Evolutionary conservation across 192 early-diverging fungal genomes (phyloP), one percentile per base, ranked within the genome.

Genomic region (Borealophlyctis nickersoniae): DNA sequence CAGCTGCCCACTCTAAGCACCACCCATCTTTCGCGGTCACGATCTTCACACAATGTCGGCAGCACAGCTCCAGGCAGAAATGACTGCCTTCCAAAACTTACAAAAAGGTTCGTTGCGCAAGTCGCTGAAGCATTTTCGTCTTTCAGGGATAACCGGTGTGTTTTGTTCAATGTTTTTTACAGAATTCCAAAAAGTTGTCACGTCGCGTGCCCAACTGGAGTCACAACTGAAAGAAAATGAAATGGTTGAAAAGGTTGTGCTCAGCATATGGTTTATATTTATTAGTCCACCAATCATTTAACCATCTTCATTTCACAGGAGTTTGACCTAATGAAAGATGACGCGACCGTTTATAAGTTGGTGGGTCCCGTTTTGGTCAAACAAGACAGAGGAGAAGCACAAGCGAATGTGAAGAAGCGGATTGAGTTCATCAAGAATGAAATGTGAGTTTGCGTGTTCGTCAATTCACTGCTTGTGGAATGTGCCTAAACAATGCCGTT

Each of bases 211-310:
- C 62, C 87, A 87, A 63, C 82, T 98, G 19, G 93, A 98, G 66
- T 96, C 96, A 28, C 96, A 98, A 73, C 79, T 94, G 35, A 90
- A 95, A 61, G 96, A 98, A 60, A 98, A 98, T 78, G 91, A 93
- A 68, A 62, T 92, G 60, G 94, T 98, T 14, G 77, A 89, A 60
- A 88, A 89, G 71, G 89, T 91, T 36, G n/a, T 32, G 26, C 0
- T 29, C n/a, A 56, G 3, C 23, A 51, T 26, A 13, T 11, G 2
- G 50, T 14, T 48, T 14, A n/a, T 48, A 11, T n/a, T n/a, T n/a
- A n/a, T n/a, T n/a, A n/a, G n/a, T n/a, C n/a, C n/a, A n/a, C n/a
- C n/a, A n/a, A n/a, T n/a, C n/a, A n/a, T n/a, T n/a, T n/a, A 45
- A 7, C 39, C 39, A 45, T 45, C 39, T 45, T 7, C 39, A 19